Conservation (phyloP, 169 alveolate species). For the Plasmodium falciparum region DNA sequence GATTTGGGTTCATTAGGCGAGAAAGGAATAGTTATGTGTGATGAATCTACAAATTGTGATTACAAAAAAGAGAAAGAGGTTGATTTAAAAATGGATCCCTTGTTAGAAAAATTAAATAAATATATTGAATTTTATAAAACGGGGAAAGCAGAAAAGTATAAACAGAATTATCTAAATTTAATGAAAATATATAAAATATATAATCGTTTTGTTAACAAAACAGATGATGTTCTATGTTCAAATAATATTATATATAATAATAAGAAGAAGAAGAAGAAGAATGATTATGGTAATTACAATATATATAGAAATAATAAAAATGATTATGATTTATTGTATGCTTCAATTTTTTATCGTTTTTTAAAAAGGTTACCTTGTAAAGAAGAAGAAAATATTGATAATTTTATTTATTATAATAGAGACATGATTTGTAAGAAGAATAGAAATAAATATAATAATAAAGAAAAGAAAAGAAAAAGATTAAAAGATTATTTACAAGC, state of each 20-base stretch:
- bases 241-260: background rate
- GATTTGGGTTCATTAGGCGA: no score
- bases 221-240: background rate
- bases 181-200: constrained; percentile 19
- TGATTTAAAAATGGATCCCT: background rate
- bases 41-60: no score
- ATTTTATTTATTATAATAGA: constrained; percentile 51
- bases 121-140: constrained; percentile 32
- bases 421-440: background rate
- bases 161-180: constrained; percentile 16
- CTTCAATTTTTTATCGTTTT: constrained; percentile 28
- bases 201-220: background rate
- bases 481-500: background rate
- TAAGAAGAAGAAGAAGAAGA: background rate
- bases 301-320: background rate
- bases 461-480: background rate
- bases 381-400: constrained; percentile 65
- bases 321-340: background rate
- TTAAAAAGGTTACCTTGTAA: constrained; percentile 52
- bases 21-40: no score
- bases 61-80: no score
- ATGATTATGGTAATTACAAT: background rate
- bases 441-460: background rate
- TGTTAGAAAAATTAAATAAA: background rate
- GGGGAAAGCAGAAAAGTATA: background rate